Evolutionary conservation across 768 basidiomycete genomes (phyloP), one percentile per base, ranked within the genome.

Genomic region (Serendipita indica): DNA sequence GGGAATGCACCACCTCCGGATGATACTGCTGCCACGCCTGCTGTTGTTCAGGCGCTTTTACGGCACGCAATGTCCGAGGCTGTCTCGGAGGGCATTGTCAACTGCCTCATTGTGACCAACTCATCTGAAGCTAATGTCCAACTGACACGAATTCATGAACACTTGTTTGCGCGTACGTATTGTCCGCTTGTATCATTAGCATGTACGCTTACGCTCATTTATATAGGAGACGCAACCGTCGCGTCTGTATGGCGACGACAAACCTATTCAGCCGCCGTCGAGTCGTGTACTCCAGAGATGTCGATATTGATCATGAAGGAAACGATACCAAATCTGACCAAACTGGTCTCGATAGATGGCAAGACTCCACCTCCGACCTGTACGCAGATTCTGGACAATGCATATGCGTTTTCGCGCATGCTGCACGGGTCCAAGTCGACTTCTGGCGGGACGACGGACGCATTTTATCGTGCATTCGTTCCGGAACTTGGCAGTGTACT

Each of bases 201-300:
- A 7, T 2, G n/a, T 7, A 18, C 27, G 18, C 18, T 43, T 43
- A 6, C 27, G 27, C 5, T 43, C 7, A 2, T 43, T 7, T 43
- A 43, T 25, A 39, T 64, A 90, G 87, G 86, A 56, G 86, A 91
- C 65, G 83, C 89, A 12, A 82, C 86, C 3, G 87, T 92, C n/a
- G 89, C 89, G 0, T 78, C 80, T 37, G 89, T 92, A 18, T 92
- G 89, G 89, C 80, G 89, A 22, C 79, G 88, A 10, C 89, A 92
- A 67, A 91, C 89, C 2, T 90, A 89, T 71, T 83, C 85, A 10
- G 89, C 89, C 0, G 87, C 89, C 3, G 84, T 92, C 57, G 86
- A 89, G 33, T 68, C 77, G 0, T 84, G 82, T 69, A 82, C 86
- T 0, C 78, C 81, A 3, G 82, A 84, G 56, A 84, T 88, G 77